Base-by-base conservation (phyloP, 139 green algal genomes). In the Chlamydomonas eustigma region DNA sequence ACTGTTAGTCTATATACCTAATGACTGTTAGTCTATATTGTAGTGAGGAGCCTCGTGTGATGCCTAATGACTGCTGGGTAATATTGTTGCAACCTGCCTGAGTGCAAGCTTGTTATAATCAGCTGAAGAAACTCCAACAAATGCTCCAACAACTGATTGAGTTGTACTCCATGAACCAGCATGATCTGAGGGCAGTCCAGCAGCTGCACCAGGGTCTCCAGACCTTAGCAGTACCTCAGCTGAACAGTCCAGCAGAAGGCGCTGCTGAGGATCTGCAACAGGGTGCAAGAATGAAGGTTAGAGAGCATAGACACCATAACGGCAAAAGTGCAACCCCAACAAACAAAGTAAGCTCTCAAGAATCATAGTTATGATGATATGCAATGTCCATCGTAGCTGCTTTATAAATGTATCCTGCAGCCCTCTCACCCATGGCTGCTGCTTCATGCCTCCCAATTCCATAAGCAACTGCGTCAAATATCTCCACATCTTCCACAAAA, bases 241-340 rank as follows among this genome's bases (percentile, higher is more conserved):
- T 58, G 63, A 0, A n/a, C 64, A 85, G 63, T 93, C 80, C 58
- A 94, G 44, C 67, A 94, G 75, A 64, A 94, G 51, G 1, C 91
- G 84, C 75, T 95, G 91, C 82, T 95, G 91, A 2, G 87, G 87
- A 72, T 95, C 91, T 63, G 94, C 86, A 6, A 92, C n/a, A 18
- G 44, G 44, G 44, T 58, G 18, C 44, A 58, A 18, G 44, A 58
- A 58, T n/a, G n/a, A n/a, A 75, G 30, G n/a, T n/a, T n/a, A n/a
- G n/a, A n/a, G n/a, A n/a, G n/a, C n/a, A n/a, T n/a, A n/a, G n/a
- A n/a, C n/a, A n/a, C n/a, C n/a, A n/a, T n/a, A n/a, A n/a, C n/a
- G n/a, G n/a, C n/a, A n/a, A n/a, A n/a, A n/a, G n/a, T n/a, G n/a
- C n/a, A n/a, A n/a, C n/a, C n/a, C n/a, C n/a, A n/a, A n/a, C n/a